Evolutionary conservation across 768 basidiomycete species (phyloP).

Genomic region (Rhizopogon vulgaris): DNA sequence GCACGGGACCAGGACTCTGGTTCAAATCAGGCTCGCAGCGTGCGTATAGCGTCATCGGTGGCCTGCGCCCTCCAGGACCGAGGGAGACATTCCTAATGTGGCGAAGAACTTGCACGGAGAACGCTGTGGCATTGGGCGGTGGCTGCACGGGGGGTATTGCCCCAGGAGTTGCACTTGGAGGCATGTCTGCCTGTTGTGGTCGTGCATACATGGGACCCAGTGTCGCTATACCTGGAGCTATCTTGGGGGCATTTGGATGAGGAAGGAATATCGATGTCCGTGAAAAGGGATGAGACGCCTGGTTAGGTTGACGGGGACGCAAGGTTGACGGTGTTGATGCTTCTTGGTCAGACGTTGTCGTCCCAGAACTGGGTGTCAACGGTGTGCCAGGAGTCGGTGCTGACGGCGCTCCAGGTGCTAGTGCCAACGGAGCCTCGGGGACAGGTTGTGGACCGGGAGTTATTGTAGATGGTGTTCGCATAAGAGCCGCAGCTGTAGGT

Average conservation of each 20-base stretch:
- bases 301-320: conserved; percentile 19
- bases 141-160: background rate
- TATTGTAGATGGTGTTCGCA: conserved; percentile 7
- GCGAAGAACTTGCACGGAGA: conserved; percentile 21
- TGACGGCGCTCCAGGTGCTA: conserved; percentile 2
- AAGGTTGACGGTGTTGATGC: conserved; percentile 14
- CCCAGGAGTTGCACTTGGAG: conserved; percentile 6
- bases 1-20: conserved; percentile 48
- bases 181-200: conserved; percentile 11
- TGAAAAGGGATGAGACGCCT: conserved; percentile 18
- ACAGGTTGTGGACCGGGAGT: conserved; percentile 11
- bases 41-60: conserved; percentile 51
- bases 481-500: conserved; percentile 7
- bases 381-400: background rate
- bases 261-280: conserved; percentile 44
- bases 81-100: conserved; percentile 16
- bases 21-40: conserved; percentile 46
- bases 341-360: background rate
- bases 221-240: conserved; percentile 16
- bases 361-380: background rate
- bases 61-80: conserved; percentile 16
- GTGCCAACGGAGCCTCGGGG: conserved; percentile 7
- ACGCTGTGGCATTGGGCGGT: conserved; percentile 23
- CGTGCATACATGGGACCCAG: conserved; percentile 59
- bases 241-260: conserved; percentile 50